phyloP scores from a whole-genome alignment of 176 grass and related monocot species.

The Calamus simplicifolius region DNA sequence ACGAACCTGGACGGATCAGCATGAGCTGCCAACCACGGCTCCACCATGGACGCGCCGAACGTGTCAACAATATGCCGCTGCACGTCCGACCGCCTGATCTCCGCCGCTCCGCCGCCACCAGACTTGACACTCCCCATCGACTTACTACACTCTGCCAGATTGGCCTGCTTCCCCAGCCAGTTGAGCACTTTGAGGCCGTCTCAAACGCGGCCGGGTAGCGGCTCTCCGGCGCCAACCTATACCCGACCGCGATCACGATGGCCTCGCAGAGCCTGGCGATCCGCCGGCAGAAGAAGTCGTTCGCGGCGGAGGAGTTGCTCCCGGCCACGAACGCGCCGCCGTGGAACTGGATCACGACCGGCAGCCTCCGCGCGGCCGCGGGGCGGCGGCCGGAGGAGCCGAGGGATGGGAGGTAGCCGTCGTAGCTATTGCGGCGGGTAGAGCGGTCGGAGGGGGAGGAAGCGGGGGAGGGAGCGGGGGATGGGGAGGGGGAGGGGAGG shows the following conservation, averaged over 20 bases:
- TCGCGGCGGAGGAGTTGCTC: conserved; percentile 49
- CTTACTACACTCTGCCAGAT: conserved; percentile 56
- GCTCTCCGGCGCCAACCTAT: conserved; percentile 66
- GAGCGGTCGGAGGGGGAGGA: conserved; percentile 25
- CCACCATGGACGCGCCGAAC: conserved; percentile 58
- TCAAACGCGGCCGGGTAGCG: conserved; percentile 67
- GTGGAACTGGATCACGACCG: conserved; percentile 79
- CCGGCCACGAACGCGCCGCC: conserved; percentile 62
- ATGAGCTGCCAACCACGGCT: conserved; percentile 79
- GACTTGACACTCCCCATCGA: conserved; percentile 19
- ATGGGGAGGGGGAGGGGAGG: conserved; percentile 16
- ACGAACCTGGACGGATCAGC: conserved; percentile 75
- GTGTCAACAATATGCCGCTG: conserved; percentile 26
- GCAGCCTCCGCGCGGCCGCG: conserved; percentile 31
- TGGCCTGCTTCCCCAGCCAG: conserved; percentile 81
- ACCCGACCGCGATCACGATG: conserved; percentile 76
- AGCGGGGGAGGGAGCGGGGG: background rate
- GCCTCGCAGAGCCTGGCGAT: conserved; percentile 57
- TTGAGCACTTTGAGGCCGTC: conserved; percentile 61
- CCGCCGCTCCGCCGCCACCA: background rate
- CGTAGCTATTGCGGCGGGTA: conserved; percentile 35
- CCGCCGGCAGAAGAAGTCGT: conserved; percentile 68
- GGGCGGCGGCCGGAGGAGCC: conserved; percentile 2
- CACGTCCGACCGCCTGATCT: background rate
- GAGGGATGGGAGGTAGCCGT: conserved; percentile 48